These are phyloP conservation scores for Leccinum pellstonianum DNA, from an alignment of 768 basidiomycete genomes.

Conservation along the genomic window DNA sequence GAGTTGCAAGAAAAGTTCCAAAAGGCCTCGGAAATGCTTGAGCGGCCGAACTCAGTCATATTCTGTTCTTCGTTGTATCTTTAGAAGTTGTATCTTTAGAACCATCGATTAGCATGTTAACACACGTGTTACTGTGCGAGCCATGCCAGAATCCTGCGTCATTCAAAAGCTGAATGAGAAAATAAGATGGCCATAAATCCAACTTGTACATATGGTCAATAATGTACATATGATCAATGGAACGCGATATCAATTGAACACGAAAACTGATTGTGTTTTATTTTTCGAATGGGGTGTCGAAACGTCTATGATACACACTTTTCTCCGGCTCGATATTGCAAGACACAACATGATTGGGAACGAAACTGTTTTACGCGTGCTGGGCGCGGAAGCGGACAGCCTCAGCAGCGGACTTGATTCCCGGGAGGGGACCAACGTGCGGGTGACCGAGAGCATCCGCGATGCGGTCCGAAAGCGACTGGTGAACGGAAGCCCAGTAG, in stretches of 20 bases:
- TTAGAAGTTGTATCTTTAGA: conserved; percentile 64
- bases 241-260: background rate
- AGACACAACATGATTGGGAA: background rate
- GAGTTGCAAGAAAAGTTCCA: conserved; percentile 95
- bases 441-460: conserved; percentile 70
- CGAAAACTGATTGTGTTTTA: background rate
- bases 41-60: conserved; percentile 90
- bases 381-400: conserved; percentile 49
- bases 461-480: conserved; percentile 70
- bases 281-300: background rate
- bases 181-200: background rate
- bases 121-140: background rate
- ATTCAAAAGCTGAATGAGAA: background rate
- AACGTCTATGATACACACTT: conserved; percentile 4
- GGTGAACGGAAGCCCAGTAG: conserved; percentile 78
- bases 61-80: conserved; percentile 87
- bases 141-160: background rate
- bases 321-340: background rate
- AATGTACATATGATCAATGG: background rate
- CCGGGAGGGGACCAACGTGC: conserved; percentile 51
- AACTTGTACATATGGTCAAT: background rate
- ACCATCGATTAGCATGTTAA: background rate
- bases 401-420: conserved; percentile 54
- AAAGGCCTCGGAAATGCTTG: conserved; percentile 88
- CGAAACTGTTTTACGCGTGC: conserved; percentile 2